Conservation (phyloP, 495 filamentous ascomycete genomes). For the Neurospora sp. region DNA sequence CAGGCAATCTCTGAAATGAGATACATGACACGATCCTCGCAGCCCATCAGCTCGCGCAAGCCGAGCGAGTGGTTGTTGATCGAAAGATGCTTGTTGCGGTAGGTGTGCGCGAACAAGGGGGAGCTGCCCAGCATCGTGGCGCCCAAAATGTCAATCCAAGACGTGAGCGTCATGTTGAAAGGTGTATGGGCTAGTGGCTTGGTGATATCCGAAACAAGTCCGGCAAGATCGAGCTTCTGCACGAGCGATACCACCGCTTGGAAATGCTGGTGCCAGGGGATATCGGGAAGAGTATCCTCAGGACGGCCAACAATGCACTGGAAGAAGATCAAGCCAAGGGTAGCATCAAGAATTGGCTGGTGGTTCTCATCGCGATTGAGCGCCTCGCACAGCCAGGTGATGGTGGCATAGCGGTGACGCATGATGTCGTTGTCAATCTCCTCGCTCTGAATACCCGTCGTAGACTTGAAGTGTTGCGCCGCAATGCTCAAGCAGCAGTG, state of each 20-base stretch:
- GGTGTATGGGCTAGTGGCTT: slow-evolving; percentile 54
- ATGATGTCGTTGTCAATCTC: slow-evolving; percentile 90
- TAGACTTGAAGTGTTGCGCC: slow-evolving; percentile 88
- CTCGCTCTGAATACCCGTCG: slow-evolving; percentile 47
- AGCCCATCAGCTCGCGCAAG: slow-evolving; percentile 90
- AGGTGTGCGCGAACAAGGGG: slow-evolving; percentile 81
- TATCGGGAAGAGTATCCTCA: slow-evolving; percentile 82
- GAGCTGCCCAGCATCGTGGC: slow-evolving; percentile 82
- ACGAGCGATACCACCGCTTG: slow-evolving; percentile 78
- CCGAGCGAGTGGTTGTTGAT: slow-evolving; percentile 56
- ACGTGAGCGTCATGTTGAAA: slow-evolving; percentile 90
- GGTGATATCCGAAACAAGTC: slow-evolving; percentile 45
- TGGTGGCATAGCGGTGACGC: slow-evolving; percentile 81
- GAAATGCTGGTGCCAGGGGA: slow-evolving; percentile 96
- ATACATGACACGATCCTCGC: slow-evolving; percentile 96
- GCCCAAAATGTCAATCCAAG: slow-evolving; percentile 97
- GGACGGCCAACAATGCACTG: slow-evolving; percentile 83
- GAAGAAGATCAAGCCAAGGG: slow-evolving; percentile 95
- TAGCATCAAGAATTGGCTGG: slow-evolving; percentile 82
- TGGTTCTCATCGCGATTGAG: slow-evolving; percentile 72
- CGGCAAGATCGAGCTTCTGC: slow-evolving; percentile 70
- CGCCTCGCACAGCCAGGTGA: slow-evolving; percentile 77
- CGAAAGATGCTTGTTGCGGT: slow-evolving; percentile 79
- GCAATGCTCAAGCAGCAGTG: slow-evolving; percentile 95
- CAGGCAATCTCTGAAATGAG: slow-evolving; percentile 96